Evolutionary conservation across 208 protist species (phyloP), one percentile per base, ranked within the genome.

Genomic region (Herpetomonas samuelpessoai): DNA sequence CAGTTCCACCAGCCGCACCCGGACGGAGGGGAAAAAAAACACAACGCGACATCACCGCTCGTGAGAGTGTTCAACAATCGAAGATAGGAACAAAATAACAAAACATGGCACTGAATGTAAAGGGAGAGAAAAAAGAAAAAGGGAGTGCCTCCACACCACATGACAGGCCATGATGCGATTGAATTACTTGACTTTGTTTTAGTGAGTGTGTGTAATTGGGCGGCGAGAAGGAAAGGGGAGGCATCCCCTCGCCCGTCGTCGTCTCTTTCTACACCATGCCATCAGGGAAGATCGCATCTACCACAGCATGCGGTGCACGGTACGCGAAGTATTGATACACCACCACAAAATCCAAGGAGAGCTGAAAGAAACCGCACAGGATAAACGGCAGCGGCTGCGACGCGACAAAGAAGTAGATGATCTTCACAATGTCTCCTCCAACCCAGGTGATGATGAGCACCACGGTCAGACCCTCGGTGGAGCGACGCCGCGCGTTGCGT

Each of bases 371-470:
- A 16, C 79, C 80, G 38, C 88, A 89, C 2, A 91, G 18, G 47
- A 87, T 72, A 59, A 95, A 95, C 0, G 85, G 76, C 28, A 86
- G 46, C 10, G 83, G 78, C 72, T 91, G 81, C 10, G 68, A 38
- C 18, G 52, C 54, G 38, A 83, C 47, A 24, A 81, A 35, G 57
- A 86, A 95, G 66, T 92, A 95, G 12, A 86, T 47, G 0, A 92
- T 46, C 63, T 95, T 95, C 29, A 82, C 60, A 6, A 78, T 48
- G 45, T 95, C 88, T 0, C 88, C 88, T 18, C 62, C 31, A 12
- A 81, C 62, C 88, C 88, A 95, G 35, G 77, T 80, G 26, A 89
- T 27, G 26, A 92, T 68, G 24, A 95, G 68, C 12, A 90, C 14
- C 27, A 77, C 57, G 10, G 71, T 74, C 4, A 95, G 65, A 2